Conservation (phyloP, 768 basidiomycete species). For the Boletellus ananiceps region DNA sequence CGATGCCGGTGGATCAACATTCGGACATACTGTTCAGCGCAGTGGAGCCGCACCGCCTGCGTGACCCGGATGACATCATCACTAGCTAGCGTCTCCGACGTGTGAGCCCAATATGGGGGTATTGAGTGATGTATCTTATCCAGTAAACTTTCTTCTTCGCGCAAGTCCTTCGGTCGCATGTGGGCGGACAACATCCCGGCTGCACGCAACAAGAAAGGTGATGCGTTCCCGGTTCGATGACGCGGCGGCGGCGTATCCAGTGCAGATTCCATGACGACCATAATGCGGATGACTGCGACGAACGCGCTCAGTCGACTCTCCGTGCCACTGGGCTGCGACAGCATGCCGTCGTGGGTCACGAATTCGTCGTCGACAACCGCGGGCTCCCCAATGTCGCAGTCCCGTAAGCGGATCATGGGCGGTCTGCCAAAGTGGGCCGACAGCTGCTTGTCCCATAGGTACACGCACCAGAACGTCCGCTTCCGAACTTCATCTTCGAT, state of each 20-base stretch:
- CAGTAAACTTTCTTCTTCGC: conserved; percentile 75
- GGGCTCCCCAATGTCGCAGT: conserved; percentile 91
- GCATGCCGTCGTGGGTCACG: conserved; percentile 69
- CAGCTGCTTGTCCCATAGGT: conserved; percentile 95
- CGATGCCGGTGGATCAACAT: conserved; percentile 88
- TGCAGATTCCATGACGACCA: conserved; percentile 86
- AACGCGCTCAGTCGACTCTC: conserved; percentile 81
- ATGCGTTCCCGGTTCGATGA: conserved; percentile 55
- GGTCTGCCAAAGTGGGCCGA: conserved; percentile 86
- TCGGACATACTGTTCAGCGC: conserved; percentile 81
- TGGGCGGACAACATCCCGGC: conserved; percentile 62
- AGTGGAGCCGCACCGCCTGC: conserved; percentile 82
- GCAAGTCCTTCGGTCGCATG: conserved; percentile 57
- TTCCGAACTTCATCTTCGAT: conserved; percentile 91
- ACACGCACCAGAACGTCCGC: conserved; percentile 95
- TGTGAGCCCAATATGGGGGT: conserved; percentile 76
- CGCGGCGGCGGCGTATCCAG: conserved; percentile 71
- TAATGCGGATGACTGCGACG: conserved; percentile 67
- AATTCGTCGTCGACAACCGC: conserved; percentile 84
- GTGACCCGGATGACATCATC: conserved; percentile 87
- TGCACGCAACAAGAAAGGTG: conserved; percentile 75
- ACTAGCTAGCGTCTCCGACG: conserved; percentile 72
- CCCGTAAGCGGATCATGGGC: conserved; percentile 78
- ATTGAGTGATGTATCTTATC: conserved; percentile 74
- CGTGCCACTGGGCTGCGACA: conserved; percentile 61